Percentiles rank a stretch among this genome's conserved stretches.
Evolutionary conservation across 345 rosid species (phyloP).

Genomic region (Citrus glauca): DNA sequence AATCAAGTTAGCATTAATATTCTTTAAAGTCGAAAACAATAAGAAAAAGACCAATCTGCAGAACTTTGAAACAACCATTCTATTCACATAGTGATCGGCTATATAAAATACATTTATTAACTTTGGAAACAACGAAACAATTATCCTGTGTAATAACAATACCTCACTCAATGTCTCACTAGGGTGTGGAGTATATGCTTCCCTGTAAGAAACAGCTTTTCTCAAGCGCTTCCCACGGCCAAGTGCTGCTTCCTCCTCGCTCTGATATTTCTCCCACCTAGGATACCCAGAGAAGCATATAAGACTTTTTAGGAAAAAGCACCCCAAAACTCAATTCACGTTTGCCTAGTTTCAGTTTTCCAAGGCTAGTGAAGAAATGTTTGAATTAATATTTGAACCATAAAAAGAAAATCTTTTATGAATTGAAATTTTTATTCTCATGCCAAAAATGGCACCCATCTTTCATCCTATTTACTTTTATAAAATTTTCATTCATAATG

Average conservation of each 20-base stretch:
- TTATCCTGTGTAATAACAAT: slow-evolving; percentile 15
- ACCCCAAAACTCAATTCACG: not conserved
- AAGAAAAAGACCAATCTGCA: not conserved
- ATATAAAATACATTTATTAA: not conserved
- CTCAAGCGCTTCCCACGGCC: slow-evolving; percentile 99
- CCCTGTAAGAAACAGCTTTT: slow-evolving; percentile 95
- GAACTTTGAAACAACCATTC: not conserved
- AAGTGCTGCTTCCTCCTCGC: slow-evolving; percentile 96
- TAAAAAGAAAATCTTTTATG: not conserved
- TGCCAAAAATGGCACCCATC: not conserved
- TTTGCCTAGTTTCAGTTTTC: not conserved
- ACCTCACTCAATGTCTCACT: slow-evolving; percentile 75
- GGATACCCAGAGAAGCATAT: slow-evolving; percentile 20
- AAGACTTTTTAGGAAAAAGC: slow-evolving; percentile 9
- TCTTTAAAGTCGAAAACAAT: not conserved
- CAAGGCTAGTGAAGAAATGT: not conserved
- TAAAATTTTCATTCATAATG: not conserved
- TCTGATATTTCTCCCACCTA: slow-evolving; percentile 98
- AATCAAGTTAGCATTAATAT: not conserved
- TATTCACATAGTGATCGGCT: slow-evolving; percentile 3
- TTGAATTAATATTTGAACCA: not conserved
- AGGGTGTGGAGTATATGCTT: slow-evolving; percentile 74
- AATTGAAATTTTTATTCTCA: not conserved
- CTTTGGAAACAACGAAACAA: not conserved
- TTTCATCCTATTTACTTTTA: not conserved